Base-by-base conservation (phyloP, 2,329 filamentous ascomycete species). In the Hawksworthiomyces lignivorus region DNA sequence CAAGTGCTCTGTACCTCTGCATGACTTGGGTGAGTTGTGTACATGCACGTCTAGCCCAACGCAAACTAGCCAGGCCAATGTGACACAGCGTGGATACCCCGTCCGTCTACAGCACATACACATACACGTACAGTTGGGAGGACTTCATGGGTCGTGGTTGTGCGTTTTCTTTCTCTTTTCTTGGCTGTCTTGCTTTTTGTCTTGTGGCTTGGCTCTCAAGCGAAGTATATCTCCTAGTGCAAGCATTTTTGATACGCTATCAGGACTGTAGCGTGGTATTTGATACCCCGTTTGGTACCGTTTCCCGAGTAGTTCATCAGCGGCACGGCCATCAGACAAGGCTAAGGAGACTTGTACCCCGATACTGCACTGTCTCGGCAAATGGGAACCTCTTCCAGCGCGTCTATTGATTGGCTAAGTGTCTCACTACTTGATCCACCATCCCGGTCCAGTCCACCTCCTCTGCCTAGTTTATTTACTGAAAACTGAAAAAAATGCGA, bases 361-460 rank as follows among this genome's bases (percentile, higher is more conserved):
- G 31, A 41, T 41, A 30, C 28, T 32, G 34, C 34, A 24, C 19
- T 30, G 39, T 31, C 39, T 41, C 38, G 38, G 38, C 38, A 41
- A 35, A 22, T 40, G 29, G 19, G 8, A 28, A 24, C 6, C 14
- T 10, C 39, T n/a, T 26, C 24, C 30, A 24, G 18, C 24, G 31
- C 31, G 31, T 9, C 24, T 30, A 14, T 22, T 37, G 40, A 42
- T 42, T 42, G 40, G 40, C 19, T 31, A 35, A n/a, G 21, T 30
- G 17, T 37, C 19, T 35, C 31, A 11, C 24, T 41, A 24, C 24
- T 31, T 30, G 39, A 41, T 41, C 32, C 39, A 30, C 24, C 19
- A 22, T 15, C 17, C 31, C 36, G 39, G 39, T 35, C 29, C 37
- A 26, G 28, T 39, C 36, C 26, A 38, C 17, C 17, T n/a, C n/a